Evolutionary conservation across 2,329 filamentous ascomycete species (phyloP).

Genomic region (Sporothrix curviconia): DNA sequence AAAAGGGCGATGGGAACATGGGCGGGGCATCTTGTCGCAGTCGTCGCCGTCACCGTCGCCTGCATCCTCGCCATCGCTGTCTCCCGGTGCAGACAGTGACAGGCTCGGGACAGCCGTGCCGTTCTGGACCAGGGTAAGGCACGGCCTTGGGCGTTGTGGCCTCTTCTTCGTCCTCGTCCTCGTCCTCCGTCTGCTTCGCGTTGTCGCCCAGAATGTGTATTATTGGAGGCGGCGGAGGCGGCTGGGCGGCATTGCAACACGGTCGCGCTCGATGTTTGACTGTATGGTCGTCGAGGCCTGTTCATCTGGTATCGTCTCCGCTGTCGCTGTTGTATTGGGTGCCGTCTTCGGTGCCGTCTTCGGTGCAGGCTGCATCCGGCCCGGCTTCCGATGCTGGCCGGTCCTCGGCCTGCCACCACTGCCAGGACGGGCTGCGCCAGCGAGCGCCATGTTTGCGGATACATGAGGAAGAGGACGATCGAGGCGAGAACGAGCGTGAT

Average conservation of each 20-base stretch:
- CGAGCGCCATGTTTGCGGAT: slow-evolving; percentile 43
- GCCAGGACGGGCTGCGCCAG: slow-evolving; percentile 16
- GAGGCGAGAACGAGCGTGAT: slow-evolving; percentile 58
- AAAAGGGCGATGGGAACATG: slow-evolving; percentile 46
- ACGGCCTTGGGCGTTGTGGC: slow-evolving; percentile 49
- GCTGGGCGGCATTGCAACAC: slow-evolving; percentile 15
- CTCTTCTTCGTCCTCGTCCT: slow-evolving; percentile 26
- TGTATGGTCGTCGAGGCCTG: background rate
- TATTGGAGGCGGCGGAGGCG: slow-evolving; percentile 12
- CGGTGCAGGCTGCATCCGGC: background rate
- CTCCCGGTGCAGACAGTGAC: slow-evolving; percentile 33
- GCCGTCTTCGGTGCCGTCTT: background rate
- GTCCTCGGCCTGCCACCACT: slow-evolving; percentile 5
- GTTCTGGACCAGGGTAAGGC: slow-evolving; percentile 18
- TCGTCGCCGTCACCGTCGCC: slow-evolving; percentile 24
- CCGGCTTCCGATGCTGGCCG: background rate
- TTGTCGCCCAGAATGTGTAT: background rate
- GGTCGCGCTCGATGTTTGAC: background rate
- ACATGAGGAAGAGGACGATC: slow-evolving; percentile 50
- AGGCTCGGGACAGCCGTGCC: slow-evolving; percentile 37
- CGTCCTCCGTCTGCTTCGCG: slow-evolving; percentile 6
- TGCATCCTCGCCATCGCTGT: background rate
- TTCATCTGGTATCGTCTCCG: background rate
- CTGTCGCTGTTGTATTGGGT: background rate
- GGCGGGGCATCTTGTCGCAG: slow-evolving; percentile 29